Base-by-base conservation (phyloP, 106 monocot genomes). In the Alisma plantagoaquatica region DNA sequence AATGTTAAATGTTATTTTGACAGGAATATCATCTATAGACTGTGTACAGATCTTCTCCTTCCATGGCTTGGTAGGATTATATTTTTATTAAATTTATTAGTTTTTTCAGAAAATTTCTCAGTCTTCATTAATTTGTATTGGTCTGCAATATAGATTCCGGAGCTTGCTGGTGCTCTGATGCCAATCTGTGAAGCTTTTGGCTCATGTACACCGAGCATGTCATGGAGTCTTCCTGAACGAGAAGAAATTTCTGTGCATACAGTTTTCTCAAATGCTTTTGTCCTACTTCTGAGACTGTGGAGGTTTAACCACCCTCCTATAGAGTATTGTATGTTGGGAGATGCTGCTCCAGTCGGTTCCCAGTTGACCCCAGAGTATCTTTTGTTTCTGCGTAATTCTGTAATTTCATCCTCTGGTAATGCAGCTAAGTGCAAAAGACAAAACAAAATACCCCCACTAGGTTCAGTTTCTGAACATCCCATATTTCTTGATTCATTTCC, bases 261-360 rank as follows among this genome's bases (percentile, higher is more conserved):
- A 30, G 79, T 98, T 31, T 98, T 98, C 61, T 98, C 98, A 41
- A 86, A 76, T 82, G 89, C 98, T 41, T 98, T 98, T 58, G 80
- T 98, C 49, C 82, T 98, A 63, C 79, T 98, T 25, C 44, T 98
- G 53, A 70, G 98, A 41, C 59, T 98, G 25, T 98, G 98, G 90
- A 84, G 90, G 62, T 98, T 98, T 62, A 90, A 98, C 58, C 89
- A 86, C 53, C 84, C 98, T 23, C 98, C 98, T 51, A 46, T 90
- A 38, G 98, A 98, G 47, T 86, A 82, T 70, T 79, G 85, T 51
- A 61, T 98, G 41, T 67, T 90, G 90, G 98, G 98, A 38, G 85
- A 90, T 49, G 79, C 74, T 44, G 76, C 90, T 67, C 90, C 98
- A 48, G 98, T 98, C 54, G 85, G 90, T 6, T 90, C 90, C 21